phyloP scores from a whole-genome alignment of 192 early-diverging fungal genomes.

The Umbelopsis ramanniana region DNA sequence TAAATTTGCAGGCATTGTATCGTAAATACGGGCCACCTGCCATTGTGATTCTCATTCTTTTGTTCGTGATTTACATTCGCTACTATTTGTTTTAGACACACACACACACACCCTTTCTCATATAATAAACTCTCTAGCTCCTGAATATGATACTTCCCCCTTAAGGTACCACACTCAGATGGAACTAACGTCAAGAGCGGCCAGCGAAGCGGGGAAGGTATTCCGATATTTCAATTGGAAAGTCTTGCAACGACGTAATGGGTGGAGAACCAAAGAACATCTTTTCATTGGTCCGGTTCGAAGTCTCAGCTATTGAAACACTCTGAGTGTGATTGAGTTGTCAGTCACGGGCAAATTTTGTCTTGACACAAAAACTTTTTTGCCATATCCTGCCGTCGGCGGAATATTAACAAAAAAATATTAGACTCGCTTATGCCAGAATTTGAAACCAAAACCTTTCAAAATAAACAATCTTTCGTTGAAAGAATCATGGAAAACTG shows the following conservation, averaged over 20 bases:
- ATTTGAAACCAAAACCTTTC: no score
- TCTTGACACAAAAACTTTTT: no score
- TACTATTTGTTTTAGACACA: conserved; percentile 56
- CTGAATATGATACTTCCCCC: background rate
- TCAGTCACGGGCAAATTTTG: no score
- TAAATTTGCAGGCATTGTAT: conserved; percentile 89
- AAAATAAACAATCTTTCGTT: background rate
- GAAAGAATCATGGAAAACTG: background rate
- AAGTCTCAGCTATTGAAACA: background rate
- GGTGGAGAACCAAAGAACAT: background rate
- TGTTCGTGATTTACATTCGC: conserved; percentile 76
- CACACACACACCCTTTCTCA: background rate
- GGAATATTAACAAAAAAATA: no score
- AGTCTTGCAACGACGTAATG: background rate
- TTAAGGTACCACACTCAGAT: background rate
- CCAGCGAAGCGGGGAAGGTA: no score
- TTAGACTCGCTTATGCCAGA: no score
- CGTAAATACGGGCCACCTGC: conserved; percentile 94
- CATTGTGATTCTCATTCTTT: conserved; percentile 77
- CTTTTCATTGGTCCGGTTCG: background rate
- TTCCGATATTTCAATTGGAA: background rate
- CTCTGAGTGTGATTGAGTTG: background rate
- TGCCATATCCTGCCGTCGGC: no score
- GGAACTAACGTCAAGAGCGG: no score
- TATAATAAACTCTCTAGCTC: background rate